Conservation (phyloP, 306 rosid species). For the Trifolium pratense region DNA sequence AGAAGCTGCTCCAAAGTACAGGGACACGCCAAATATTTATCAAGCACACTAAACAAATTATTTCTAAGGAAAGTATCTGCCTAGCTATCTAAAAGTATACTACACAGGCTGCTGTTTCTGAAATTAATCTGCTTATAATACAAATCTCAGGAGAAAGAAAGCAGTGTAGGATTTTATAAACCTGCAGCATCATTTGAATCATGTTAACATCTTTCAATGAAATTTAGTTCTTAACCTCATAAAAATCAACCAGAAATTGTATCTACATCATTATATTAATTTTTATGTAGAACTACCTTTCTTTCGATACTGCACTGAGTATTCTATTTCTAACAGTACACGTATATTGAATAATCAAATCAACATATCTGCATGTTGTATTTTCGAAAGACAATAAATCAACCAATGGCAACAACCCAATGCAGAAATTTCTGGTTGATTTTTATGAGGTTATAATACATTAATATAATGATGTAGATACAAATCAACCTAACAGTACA, state of each 20-base stretch:
- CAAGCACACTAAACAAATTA: slow-evolving; percentile 7
- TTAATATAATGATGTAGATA: no score
- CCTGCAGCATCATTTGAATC: slow-evolving; percentile 21
- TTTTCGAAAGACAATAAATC: no score
- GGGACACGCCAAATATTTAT: slow-evolving; percentile 1
- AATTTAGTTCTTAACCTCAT: background rate
- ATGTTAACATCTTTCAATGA: background rate
- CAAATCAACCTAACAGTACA: no score
- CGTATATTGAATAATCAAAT: slow-evolving; percentile 3
- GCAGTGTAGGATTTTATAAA: no score
- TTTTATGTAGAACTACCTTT: background rate
- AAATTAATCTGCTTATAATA: no score
- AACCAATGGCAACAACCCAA: no score
- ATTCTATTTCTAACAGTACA: background rate
- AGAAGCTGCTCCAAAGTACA: background rate
- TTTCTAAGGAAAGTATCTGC: background rate
- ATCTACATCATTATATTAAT: background rate
- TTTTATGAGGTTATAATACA: no score
- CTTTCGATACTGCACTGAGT: slow-evolving; percentile 8
- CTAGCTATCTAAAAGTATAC: background rate
- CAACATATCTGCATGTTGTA: background rate
- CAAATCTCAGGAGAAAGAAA: no score
- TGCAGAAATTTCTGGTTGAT: no score
- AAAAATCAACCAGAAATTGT: slow-evolving; percentile 7
- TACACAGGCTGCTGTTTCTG: no score